phyloP scores from a whole-genome alignment of 1,284 basidiomycete genomes.

The Apiotrichum gracile region DNA sequence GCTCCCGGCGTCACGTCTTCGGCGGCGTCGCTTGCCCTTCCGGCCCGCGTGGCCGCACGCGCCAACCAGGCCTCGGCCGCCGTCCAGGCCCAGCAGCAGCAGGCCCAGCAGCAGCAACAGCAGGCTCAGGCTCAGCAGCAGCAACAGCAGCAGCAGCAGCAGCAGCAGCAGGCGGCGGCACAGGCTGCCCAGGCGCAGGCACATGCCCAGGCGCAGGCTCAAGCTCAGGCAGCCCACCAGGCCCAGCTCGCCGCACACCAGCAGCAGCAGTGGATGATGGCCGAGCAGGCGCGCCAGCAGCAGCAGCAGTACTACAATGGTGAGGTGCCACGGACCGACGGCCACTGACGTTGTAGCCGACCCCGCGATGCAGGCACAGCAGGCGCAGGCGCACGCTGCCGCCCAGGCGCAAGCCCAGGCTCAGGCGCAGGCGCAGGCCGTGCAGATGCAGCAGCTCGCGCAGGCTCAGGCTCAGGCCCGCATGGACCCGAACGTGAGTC shows the following conservation, averaged over 20 bases:
- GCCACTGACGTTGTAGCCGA: conserved; percentile 3
- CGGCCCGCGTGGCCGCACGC: conserved; percentile 37
- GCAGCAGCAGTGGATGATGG: conserved; percentile 29
- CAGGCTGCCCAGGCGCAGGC: conserved; percentile 38
- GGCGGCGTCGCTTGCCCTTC: conserved; percentile 35
- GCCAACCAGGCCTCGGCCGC: conserved; percentile 38
- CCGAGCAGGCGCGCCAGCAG: conserved; percentile 23
- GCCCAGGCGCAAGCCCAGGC: conserved; percentile 45
- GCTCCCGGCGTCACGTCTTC: conserved; percentile 27
- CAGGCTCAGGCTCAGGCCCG: conserved; percentile 25
- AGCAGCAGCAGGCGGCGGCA: conserved; percentile 22
- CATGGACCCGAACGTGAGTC: conserved; percentile 28
- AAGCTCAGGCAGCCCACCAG: conserved; percentile 27
- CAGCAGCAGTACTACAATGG: conserved; percentile 32
- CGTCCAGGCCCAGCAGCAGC: conserved; percentile 35
- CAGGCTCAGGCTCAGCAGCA: conserved; percentile 33
- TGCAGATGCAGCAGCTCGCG: conserved; percentile 28
- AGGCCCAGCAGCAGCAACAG: not conserved
- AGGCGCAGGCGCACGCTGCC: not conserved
- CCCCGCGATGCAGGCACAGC: conserved; percentile 7
- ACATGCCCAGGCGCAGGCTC: conserved; percentile 39
- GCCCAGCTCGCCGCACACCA: conserved; percentile 38
- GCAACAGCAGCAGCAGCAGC: conserved; percentile 45
- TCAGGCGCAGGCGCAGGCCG: conserved; percentile 23
- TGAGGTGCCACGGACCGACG: conserved; percentile 7